Evolutionary conservation across 441 rosid genomes (phyloP).

Genomic region (Capsella rubella): DNA sequence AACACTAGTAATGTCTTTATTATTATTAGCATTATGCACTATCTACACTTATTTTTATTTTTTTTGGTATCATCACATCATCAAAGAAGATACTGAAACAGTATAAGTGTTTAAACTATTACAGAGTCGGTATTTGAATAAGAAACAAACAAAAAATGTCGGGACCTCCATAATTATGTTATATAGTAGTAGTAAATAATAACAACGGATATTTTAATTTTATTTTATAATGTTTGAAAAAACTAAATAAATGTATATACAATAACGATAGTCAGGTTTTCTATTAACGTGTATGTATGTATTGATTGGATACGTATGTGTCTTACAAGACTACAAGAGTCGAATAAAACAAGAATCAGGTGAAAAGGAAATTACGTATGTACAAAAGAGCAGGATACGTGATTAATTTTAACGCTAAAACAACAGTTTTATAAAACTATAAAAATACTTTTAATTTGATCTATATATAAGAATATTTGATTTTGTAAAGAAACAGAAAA

Average conservation of each 20-base stretch:
- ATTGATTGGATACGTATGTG: slow-evolving; percentile 21
- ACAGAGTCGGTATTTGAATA: slow-evolving; percentile 38
- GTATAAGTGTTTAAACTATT: slow-evolving; percentile 22
- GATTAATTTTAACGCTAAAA: slow-evolving; percentile 10
- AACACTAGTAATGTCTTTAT: not conserved
- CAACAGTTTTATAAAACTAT: slow-evolving; percentile 1
- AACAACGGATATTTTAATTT: no score
- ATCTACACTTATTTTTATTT: slow-evolving; percentile 20
- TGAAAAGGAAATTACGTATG: slow-evolving; percentile 45
- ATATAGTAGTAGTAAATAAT: not conserved
- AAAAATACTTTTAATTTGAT: not conserved
- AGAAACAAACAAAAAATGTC: slow-evolving; percentile 36
- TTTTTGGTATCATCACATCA: slow-evolving; percentile 43
- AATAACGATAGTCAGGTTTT: slow-evolving; percentile 19
- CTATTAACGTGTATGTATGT: slow-evolving; percentile 28
- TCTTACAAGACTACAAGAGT: slow-evolving; percentile 20
- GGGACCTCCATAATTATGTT: slow-evolving; percentile 29
- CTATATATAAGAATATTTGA: not conserved
- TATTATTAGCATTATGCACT: not conserved
- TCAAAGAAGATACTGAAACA: slow-evolving; percentile 31
- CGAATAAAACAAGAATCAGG: slow-evolving; percentile 40
- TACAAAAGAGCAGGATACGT: slow-evolving; percentile 38
- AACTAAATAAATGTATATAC: slow-evolving; percentile 7
- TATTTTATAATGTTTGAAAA: not conserved
- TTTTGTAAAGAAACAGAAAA: no score